Evolutionary conservation across 106 monocot species (phyloP).

Genomic region (Acanthochlamys bracteata): DNA sequence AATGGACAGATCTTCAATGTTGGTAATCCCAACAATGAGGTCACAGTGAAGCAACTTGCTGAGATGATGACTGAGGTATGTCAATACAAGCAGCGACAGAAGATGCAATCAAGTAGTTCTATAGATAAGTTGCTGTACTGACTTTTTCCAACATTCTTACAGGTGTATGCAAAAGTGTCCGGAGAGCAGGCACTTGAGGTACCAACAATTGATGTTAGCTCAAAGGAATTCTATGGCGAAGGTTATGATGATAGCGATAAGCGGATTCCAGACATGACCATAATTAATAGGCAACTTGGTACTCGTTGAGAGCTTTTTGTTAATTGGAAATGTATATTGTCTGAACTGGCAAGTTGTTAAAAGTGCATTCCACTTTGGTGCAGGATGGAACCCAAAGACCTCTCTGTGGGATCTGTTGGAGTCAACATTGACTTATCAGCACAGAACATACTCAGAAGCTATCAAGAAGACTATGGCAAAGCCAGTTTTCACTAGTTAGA

Average conservation of each 20-base stretch:
- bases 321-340: background rate
- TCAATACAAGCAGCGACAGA: background rate
- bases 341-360: no score
- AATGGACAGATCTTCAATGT: slow-evolving; percentile 70
- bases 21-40: slow-evolving; percentile 69
- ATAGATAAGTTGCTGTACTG: background rate
- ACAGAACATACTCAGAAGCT: slow-evolving; percentile 60
- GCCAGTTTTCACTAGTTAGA: slow-evolving; percentile 36
- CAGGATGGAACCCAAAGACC: slow-evolving; percentile 69
- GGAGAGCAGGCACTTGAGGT: slow-evolving; percentile 37
- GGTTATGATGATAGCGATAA: slow-evolving; percentile 75
- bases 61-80: slow-evolving; percentile 61
- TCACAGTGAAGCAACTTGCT: slow-evolving; percentile 58
- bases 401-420: slow-evolving; percentile 60
- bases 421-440: slow-evolving; percentile 72
- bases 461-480: slow-evolving; percentile 41
- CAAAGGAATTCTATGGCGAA: slow-evolving; percentile 67
- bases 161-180: slow-evolving; percentile 63
- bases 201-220: slow-evolving; percentile 56
- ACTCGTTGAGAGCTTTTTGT: background rate
- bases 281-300: slow-evolving; percentile 70
- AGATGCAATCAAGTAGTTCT: no score
- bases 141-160: background rate
- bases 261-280: slow-evolving; percentile 73
- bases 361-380: background rate